phyloP scores from a whole-genome alignment of 495 filamentous ascomycete genomes.

The Neurospora sp. region DNA sequence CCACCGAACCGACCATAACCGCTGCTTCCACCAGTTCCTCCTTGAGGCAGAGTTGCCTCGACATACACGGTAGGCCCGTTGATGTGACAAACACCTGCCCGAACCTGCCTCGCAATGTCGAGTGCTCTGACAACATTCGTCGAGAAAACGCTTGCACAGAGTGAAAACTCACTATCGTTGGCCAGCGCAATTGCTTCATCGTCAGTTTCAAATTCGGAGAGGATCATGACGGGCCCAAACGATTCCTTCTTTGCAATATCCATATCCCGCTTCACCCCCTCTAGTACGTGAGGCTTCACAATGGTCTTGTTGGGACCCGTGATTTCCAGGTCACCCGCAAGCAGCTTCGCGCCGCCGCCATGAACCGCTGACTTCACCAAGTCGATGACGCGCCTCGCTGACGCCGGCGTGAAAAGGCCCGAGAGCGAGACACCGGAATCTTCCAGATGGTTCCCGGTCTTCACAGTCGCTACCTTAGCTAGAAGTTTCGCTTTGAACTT shows the following conservation, averaged over 20 bases:
- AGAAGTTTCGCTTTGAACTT: slow-evolving; percentile 19
- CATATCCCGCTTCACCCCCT: slow-evolving; percentile 19
- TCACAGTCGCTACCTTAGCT: slow-evolving; percentile 10
- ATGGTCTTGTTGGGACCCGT: slow-evolving; percentile 20
- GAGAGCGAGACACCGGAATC: slow-evolving; percentile 34
- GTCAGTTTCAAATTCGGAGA: slow-evolving; percentile 18
- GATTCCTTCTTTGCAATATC: slow-evolving; percentile 22
- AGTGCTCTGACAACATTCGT: slow-evolving; percentile 21
- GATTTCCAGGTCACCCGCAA: slow-evolving; percentile 17
- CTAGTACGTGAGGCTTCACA: slow-evolving; percentile 21
- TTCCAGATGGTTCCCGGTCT: slow-evolving; percentile 25
- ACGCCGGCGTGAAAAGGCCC: slow-evolving; percentile 41
- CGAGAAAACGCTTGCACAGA: slow-evolving; percentile 26
- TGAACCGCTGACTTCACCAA: slow-evolving; percentile 44
- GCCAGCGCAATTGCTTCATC: slow-evolving; percentile 24
- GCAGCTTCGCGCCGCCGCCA: slow-evolving; percentile 21
- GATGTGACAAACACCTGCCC: slow-evolving; percentile 23
- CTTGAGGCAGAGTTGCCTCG: slow-evolving; percentile 24
- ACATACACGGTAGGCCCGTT: slow-evolving; percentile 27
- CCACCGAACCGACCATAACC: slow-evolving; percentile 30
- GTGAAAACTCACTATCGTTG: slow-evolving; percentile 24
- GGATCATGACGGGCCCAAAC: slow-evolving; percentile 24
- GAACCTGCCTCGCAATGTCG: slow-evolving; percentile 19
- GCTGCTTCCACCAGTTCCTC: slow-evolving; percentile 24
- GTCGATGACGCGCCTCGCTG: slow-evolving; percentile 44